Conservation (phyloP, 257 asterid genomes). For the Nicotiana tabacum region DNA sequence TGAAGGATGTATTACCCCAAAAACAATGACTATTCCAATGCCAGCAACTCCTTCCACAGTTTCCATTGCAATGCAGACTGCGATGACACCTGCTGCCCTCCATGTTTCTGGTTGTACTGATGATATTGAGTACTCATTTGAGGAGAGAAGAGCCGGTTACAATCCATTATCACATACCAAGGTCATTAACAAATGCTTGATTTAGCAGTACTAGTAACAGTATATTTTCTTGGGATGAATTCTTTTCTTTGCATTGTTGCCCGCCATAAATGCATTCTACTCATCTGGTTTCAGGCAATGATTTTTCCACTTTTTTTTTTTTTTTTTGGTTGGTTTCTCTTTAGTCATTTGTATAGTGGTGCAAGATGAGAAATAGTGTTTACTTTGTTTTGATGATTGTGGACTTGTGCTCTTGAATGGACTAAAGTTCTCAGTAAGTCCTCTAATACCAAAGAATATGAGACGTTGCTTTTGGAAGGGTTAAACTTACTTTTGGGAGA, state of each 20-base stretch:
- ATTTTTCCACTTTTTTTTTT: not conserved
- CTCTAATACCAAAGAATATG: not conserved
- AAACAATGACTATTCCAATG: constrained; percentile 23
- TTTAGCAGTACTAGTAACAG: not conserved
- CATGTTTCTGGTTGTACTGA: constrained; percentile 10
- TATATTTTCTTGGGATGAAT: not conserved
- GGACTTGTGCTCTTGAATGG: not conserved
- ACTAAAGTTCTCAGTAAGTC: not conserved
- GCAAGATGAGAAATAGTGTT: not conserved
- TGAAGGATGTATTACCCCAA: constrained; percentile 30
- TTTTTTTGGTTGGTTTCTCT: not conserved
- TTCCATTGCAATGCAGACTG: constrained; percentile 29
- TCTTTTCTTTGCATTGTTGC: no score
- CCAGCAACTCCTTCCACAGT: constrained; percentile 34
- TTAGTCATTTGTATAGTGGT: not conserved
- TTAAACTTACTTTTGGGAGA: not conserved
- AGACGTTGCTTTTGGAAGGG: not conserved
- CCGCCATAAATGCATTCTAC: not conserved
- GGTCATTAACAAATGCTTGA: constrained; percentile 22
- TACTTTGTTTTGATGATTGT: not conserved
- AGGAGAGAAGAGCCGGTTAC: constrained; percentile 74
- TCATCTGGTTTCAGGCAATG: constrained; percentile 1
- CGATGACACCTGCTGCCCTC: constrained; percentile 29
- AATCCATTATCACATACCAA: constrained; percentile 11
- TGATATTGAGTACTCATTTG: constrained; percentile 42